Evolutionary conservation across 2,329 filamentous ascomycete genomes (phyloP).

Genomic region (Lecanicillium sp.): DNA sequence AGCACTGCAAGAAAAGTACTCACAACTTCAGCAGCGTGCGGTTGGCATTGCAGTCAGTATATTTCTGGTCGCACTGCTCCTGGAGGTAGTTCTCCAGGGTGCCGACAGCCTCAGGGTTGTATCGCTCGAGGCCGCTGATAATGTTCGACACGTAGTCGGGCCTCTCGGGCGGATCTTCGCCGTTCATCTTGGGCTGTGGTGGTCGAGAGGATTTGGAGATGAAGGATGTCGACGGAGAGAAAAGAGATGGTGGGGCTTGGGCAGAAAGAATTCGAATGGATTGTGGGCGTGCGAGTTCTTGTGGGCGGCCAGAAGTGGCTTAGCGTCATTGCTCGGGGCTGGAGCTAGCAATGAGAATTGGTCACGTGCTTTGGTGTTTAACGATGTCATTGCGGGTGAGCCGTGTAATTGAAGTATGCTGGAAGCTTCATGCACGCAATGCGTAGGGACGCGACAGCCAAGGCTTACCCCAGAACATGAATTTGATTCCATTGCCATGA

Average conservation of each 20-base stretch:
- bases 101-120: slow-evolving; percentile 94
- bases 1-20: slow-evolving; percentile 38
- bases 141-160: slow-evolving; percentile 89
- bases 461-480: too few relatives aligned
- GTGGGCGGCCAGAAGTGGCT: slow-evolving; percentile 30
- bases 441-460: too few relatives aligned
- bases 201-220: slow-evolving; percentile 16
- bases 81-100: slow-evolving; percentile 91
- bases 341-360: neutral
- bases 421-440: neutral
- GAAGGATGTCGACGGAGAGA: slow-evolving; percentile 26
- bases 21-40: slow-evolving; percentile 94
- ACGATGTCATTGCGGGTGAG: slow-evolving; percentile 4
- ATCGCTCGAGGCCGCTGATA: slow-evolving; percentile 94
- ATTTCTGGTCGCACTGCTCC: slow-evolving; percentile 91
- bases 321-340: slow-evolving; percentile 24
- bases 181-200: slow-evolving; percentile 47
- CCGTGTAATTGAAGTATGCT: slow-evolving; percentile 11
- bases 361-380: slow-evolving; percentile 9
- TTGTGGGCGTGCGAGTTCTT: slow-evolving; percentile 35
- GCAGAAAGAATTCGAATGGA: slow-evolving; percentile 34
- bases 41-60: slow-evolving; percentile 95
- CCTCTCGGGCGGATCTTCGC: slow-evolving; percentile 84
- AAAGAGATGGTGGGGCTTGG: slow-evolving; percentile 37
- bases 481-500: too few relatives aligned